Conservation (phyloP, 108 stramenopile genomes). For the Heterococcus sp. region DNA sequence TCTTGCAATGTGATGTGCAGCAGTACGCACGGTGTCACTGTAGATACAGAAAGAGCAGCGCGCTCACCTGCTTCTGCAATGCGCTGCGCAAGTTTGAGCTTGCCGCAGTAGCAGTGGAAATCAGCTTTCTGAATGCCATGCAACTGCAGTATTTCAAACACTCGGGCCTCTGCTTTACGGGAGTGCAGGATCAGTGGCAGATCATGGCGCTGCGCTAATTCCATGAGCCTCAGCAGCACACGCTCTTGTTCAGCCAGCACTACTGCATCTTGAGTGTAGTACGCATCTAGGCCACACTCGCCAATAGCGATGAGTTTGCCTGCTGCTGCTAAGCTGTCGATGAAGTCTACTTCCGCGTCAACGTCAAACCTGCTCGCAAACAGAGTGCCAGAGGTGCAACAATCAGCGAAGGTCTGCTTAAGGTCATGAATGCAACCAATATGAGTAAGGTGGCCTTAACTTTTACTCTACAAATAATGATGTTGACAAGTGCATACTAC, state of each 20-base stretch:
- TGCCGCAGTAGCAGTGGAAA: slow-evolving; percentile 46
- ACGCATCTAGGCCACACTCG: slow-evolving; percentile 37
- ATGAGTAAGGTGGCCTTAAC: too few relatives aligned
- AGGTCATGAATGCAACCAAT: too few relatives aligned
- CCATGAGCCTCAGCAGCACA: slow-evolving; percentile 19
- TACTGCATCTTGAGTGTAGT: slow-evolving; percentile 12
- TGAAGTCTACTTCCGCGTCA: slow-evolving; percentile 39
- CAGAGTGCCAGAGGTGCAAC: too few relatives aligned
- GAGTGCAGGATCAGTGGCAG: slow-evolving; percentile 46
- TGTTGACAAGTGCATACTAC: too few relatives aligned
- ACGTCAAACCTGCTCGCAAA: slow-evolving; percentile 29
- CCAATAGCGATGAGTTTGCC: slow-evolving; percentile 39
- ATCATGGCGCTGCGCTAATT: slow-evolving; percentile 5
- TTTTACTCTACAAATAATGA: too few relatives aligned
- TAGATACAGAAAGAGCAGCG: neutral
- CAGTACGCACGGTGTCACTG: too few relatives aligned
- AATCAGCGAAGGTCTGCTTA: too few relatives aligned
- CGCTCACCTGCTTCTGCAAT: slow-evolving; percentile 25
- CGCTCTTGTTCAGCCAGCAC: slow-evolving; percentile 24
- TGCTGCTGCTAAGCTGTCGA: slow-evolving; percentile 3
- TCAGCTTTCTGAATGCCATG: slow-evolving; percentile 17
- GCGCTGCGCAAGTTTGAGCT: slow-evolving; percentile 21
- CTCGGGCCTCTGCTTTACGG: slow-evolving; percentile 31
- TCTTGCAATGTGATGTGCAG: too few relatives aligned
- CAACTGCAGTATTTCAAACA: slow-evolving; percentile 32